A percentile compares a stretch with the other conserved stretches of the same genome.
Conservation (phyloP, 1,139 yeast genomes). For the Ogataea hybrid region DNA sequence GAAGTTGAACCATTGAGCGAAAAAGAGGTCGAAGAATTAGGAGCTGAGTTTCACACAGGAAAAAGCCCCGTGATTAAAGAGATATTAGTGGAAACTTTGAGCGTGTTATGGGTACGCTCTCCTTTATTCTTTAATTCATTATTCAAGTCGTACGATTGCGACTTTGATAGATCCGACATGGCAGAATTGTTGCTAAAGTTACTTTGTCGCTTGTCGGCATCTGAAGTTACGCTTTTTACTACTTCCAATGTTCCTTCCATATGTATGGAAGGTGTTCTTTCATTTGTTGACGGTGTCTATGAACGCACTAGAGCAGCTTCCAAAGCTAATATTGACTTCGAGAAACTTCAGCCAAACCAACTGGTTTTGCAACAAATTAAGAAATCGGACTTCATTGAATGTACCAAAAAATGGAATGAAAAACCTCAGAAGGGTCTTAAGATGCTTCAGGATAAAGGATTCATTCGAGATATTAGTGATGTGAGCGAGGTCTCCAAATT, state of each 20-base stretch:
- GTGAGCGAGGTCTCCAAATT: constrained; percentile 69
- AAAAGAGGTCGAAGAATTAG: constrained; percentile 25
- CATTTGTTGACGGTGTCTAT: constrained; percentile 65
- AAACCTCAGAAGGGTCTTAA: constrained; percentile 76
- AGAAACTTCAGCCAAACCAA: constrained; percentile 28
- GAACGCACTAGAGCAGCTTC: constrained; percentile 46
- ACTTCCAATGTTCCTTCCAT: constrained; percentile 92
- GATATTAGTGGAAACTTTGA: constrained; percentile 76
- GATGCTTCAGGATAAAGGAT: constrained; percentile 58
- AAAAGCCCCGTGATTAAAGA: constrained; percentile 58
- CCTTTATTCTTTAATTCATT: constrained; percentile 75
- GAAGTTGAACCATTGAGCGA: constrained; percentile 35
- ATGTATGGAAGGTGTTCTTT: constrained; percentile 82
- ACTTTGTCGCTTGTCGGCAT: constrained; percentile 72
- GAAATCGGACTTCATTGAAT: constrained; percentile 72
- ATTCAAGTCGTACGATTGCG: constrained; percentile 87
- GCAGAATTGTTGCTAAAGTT: constrained; percentile 68
- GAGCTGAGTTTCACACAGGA: constrained; percentile 33
- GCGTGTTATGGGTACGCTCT: constrained; percentile 80
- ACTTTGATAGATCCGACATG: constrained; percentile 81
- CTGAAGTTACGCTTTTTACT: constrained; percentile 73
- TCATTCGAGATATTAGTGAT: constrained; percentile 54
- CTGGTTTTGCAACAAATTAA: constrained; percentile 48
- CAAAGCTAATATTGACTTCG: constrained; percentile 24
- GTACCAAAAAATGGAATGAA: constrained; percentile 71